phyloP scores from a whole-genome alignment of 345 rosid genomes.

The Barbarea vulgaris region DNA sequence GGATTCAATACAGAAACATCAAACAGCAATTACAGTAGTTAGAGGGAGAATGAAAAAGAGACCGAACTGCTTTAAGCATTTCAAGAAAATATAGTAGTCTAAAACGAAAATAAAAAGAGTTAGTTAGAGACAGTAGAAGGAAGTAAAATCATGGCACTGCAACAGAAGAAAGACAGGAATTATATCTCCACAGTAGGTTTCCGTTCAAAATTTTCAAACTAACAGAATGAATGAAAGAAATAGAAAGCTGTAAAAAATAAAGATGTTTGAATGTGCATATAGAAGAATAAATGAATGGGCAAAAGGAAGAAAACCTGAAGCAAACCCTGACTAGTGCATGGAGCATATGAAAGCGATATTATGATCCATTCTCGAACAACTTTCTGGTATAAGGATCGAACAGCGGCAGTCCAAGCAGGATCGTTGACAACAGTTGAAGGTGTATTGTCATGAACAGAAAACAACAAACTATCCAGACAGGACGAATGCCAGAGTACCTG shows the following conservation, averaged over 20 bases:
- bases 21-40: constrained; percentile 10
- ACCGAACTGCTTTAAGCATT: neutral
- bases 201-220: neutral
- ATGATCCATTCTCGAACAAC: constrained; percentile 90
- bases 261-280: constrained; percentile 1
- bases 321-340: constrained; percentile 98
- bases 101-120: neutral
- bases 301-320: constrained; percentile 70
- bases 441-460: constrained; percentile 72
- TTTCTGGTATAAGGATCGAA: constrained; percentile 86
- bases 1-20: constrained; percentile 23
- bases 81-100: neutral
- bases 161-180: constrained; percentile 23
- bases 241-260: neutral
- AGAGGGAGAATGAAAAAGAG: neutral
- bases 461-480: constrained; percentile 81
- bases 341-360: constrained; percentile 90
- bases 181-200: constrained; percentile 15
- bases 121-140: constrained; percentile 8
- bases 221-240: constrained; percentile 10
- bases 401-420: constrained; percentile 82
- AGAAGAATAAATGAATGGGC: constrained; percentile 17
- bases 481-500: constrained; percentile 99
- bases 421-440: constrained; percentile 75
- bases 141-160: constrained; percentile 25